Evolutionary conservation across 331 rosid species (phyloP).

Genomic region (Dryas integrifolia): DNA sequence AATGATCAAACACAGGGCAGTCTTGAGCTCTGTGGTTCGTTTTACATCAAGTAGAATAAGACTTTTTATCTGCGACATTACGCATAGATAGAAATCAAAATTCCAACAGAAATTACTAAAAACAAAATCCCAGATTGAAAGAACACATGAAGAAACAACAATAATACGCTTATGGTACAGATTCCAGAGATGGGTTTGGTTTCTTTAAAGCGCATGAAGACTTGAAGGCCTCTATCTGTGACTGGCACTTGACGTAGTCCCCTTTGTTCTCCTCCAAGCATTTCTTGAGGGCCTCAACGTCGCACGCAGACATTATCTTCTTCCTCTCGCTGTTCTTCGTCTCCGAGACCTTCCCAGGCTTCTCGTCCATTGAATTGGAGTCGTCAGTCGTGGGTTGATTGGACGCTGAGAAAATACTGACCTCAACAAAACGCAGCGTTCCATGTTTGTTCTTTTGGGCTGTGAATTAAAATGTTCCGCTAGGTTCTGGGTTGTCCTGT

Average conservation of each 20-base stretch:
- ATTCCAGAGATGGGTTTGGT: conserved; percentile 41
- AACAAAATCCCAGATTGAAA: neutral
- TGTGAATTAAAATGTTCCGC: neutral
- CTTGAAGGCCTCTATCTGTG: conserved; percentile 77
- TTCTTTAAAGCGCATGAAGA: conserved; percentile 70
- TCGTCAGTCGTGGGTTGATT: neutral
- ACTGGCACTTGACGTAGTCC: conserved; percentile 68
- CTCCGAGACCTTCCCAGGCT: conserved; percentile 13
- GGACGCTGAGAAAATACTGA: neutral
- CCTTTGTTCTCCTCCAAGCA: conserved; percentile 90
- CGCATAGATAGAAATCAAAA: neutral
- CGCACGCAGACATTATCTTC: conserved; percentile 51
- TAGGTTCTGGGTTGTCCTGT: neutral
- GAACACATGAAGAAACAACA: neutral
- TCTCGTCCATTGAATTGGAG: conserved; percentile 40
- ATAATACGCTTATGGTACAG: conserved; percentile 11
- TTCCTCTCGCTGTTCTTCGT: conserved; percentile 30
- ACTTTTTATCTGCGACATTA: too few relatives aligned
- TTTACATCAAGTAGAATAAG: neutral
- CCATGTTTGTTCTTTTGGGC: neutral
- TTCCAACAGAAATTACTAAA: too few relatives aligned
- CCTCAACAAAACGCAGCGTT: conserved; percentile 2
- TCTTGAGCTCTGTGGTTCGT: neutral
- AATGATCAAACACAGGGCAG: neutral
- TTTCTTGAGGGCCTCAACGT: conserved; percentile 78